Conservation (phyloP, 129 eudicot genomes). For the Flaveria sonorensis region DNA sequence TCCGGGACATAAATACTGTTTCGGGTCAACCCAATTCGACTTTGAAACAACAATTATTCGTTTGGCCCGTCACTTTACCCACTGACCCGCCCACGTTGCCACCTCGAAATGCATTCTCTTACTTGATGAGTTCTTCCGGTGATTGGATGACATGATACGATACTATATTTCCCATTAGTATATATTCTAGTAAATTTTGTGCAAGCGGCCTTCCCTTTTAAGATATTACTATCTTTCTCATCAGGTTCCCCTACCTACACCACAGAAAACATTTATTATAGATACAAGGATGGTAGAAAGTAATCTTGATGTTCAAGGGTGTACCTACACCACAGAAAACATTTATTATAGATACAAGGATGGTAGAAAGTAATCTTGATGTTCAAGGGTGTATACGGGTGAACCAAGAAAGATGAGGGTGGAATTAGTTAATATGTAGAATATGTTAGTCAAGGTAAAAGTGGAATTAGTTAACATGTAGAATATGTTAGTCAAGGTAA, state of each 20-base stretch:
- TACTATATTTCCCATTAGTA: conserved; percentile 80
- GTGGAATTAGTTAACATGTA: too few relatives aligned
- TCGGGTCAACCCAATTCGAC: background rate
- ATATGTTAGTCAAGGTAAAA: too few relatives aligned
- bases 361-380: too few relatives aligned
- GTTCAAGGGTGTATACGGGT: too few relatives aligned
- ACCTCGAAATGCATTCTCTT: conserved; percentile 20
- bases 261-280: background rate
- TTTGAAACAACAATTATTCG: background rate
- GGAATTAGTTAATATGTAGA: too few relatives aligned
- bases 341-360: background rate
- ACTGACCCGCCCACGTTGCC: background rate
- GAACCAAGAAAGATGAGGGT: too few relatives aligned
- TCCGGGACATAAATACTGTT: background rate
- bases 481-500: too few relatives aligned
- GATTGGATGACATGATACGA: conserved; percentile 85
- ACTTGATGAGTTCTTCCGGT: conserved; percentile 99
- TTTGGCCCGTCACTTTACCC: background rate
- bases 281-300: background rate
- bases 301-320: too few relatives aligned
- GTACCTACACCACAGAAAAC: conserved; percentile 43
- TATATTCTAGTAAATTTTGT: conserved; percentile 79
- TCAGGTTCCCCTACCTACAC: conserved; percentile 50
- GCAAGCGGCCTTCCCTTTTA: conserved; percentile 86
- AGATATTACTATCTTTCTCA: conserved; percentile 29